These are phyloP conservation scores for Phytopythium sindhum DNA, from an alignment of 352 stramenopile species.

Conservation along the genomic window DNA sequence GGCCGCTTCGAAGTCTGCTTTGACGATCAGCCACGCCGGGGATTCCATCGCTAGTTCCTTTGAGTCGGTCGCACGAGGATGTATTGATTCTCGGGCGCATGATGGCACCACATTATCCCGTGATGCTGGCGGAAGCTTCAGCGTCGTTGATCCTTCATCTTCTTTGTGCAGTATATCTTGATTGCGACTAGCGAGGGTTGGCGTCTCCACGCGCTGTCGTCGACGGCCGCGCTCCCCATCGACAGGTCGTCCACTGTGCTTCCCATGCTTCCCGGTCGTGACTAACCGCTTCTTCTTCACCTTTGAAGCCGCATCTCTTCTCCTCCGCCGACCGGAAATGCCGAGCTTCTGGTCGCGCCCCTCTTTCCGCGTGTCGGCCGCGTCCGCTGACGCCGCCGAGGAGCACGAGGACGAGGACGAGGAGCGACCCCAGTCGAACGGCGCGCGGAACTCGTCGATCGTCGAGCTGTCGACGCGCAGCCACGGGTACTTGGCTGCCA, in stretches of 20 bases:
- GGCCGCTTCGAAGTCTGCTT: background rate
- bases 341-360: background rate
- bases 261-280: background rate
- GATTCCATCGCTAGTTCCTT: background rate
- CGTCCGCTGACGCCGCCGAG: conserved; percentile 4
- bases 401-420: conserved; percentile 9
- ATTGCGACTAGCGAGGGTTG: background rate
- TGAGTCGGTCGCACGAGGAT: background rate
- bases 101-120: background rate
- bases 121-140: background rate
- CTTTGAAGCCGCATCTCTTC: conserved; percentile 3
- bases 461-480: conserved; percentile 60
- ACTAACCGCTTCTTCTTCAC: background rate
- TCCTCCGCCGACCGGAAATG: background rate
- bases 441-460: conserved; percentile 61
- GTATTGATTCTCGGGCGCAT: background rate
- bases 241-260: background rate
- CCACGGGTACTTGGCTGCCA: conserved; percentile 75
- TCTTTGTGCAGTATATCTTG: background rate
- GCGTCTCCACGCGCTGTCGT: conserved; percentile 2
- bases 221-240: background rate
- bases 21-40: background rate
- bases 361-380: background rate
- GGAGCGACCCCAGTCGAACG: conserved; percentile 42
- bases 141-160: background rate